Evolutionary conservation across 768 basidiomycete species (phyloP).

Genomic region (Inosperma sp.): DNA sequence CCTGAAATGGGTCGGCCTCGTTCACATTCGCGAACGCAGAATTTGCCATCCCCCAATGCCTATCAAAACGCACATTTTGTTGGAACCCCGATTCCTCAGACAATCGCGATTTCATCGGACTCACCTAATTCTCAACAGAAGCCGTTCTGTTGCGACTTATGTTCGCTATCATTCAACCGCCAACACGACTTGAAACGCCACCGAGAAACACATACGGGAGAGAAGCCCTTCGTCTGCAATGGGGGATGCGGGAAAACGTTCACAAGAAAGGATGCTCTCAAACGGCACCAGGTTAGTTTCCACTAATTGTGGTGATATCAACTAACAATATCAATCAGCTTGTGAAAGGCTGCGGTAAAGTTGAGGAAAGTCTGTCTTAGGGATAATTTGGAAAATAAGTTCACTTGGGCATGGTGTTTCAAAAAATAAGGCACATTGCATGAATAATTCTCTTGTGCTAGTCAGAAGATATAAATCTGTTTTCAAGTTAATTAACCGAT

Average conservation of each 20-base stretch:
- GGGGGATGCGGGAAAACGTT: constrained; percentile 85
- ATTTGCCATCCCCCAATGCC: constrained; percentile 1
- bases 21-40: constrained; percentile 40
- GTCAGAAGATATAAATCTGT: constrained; percentile 3
- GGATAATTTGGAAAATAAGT: constrained; percentile 1
- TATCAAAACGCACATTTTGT: constrained; percentile 28
- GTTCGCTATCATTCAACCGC: constrained; percentile 78
- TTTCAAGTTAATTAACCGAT: neutral
- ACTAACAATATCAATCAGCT: constrained; percentile 38
- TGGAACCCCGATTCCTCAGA: constrained; percentile 34
- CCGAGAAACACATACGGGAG: constrained; percentile 79
- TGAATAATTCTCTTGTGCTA: neutral
- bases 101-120: constrained; percentile 38
- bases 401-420: neutral
- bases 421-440: neutral
- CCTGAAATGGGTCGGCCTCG: constrained; percentile 34
- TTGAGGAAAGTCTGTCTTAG: constrained; percentile 41
- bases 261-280: constrained; percentile 81
- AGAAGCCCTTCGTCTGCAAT: constrained; percentile 80
- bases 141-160: constrained; percentile 67
- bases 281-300: constrained; percentile 67
- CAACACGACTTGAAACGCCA: constrained; percentile 85
- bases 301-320: constrained; percentile 9
- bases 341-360: constrained; percentile 74
- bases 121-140: constrained; percentile 57